Evolutionary conservation across 2,329 filamentous ascomycete genomes (phyloP), one percentile per base, ranked within the genome.

Genomic region (Tolypocladium ophioglossoides): DNA sequence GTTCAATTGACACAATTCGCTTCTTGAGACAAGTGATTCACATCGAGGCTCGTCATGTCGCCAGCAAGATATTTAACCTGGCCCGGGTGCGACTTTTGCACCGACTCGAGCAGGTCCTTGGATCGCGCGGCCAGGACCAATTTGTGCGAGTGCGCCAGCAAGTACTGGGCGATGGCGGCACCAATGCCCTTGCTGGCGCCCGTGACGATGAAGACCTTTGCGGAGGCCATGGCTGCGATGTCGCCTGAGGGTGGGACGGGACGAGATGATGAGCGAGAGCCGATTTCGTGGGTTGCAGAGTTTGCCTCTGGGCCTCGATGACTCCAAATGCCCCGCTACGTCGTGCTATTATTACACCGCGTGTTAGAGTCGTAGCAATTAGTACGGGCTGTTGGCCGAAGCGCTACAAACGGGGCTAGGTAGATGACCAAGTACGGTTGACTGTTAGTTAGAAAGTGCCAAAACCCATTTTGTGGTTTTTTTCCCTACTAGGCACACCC

Each of bases 121-220:
- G 77, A 79, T 44, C 83, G 73, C 8, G 83, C 80, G 11, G 83
- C 77, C 18, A 83, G 65, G 39, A 85, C 77, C 18, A 85, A 75
- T 55, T 78, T 82, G 69, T 85, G 81, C 0, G 72, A 74, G 44
- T 74, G 72, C 22, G 68, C 64, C 9, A 86, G 68, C 34, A 86
- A 71, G 48, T 74, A 69, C 41, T 75, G 68, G 3, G 80, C 71
- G 9, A 84, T 70, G 56, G 79, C 79, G 12, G 82, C 73, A 50
- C 83, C 83, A 52, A 86, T 78, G 30, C 83, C 83, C 55, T 80
- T 79, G 67, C 81, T 84, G 20, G 82, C 82, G 34, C 83, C 83
- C 3, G 82, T 85, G 37, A 91, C 74, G 56, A 91, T 83, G 64
- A 91, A 81, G 24, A 82, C 83, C 38, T 55, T 55, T 46, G 41